These are phyloP conservation scores for Jamesozyma jinghongensis DNA, from an alignment of 805 yeast genomes.

Conservation along the genomic window DNA sequence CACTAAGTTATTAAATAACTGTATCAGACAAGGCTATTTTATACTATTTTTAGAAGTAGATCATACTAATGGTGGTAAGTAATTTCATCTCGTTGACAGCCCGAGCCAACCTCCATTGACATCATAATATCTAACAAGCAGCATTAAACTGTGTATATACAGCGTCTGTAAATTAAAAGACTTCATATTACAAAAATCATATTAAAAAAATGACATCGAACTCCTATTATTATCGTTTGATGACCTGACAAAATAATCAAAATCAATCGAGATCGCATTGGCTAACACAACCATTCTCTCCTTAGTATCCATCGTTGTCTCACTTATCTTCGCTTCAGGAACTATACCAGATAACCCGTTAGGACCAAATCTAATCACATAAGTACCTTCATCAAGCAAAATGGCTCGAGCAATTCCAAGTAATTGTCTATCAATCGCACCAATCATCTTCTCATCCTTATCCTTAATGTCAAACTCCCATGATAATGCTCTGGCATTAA, in stretches of 20 bases:
- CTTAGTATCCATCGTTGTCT: conserved; percentile 49
- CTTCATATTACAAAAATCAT: too few relatives aligned
- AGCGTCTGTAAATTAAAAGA: too few relatives aligned
- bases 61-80: too few relatives aligned
- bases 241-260: conserved; percentile 60
- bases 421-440: conserved; percentile 85
- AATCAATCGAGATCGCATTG: conserved; percentile 85
- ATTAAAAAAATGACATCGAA: too few relatives aligned
- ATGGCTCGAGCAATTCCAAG: conserved; percentile 89
- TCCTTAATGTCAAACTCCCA: conserved; percentile 76
- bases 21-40: too few relatives aligned
- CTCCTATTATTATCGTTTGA: too few relatives aligned
- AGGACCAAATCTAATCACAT: conserved; percentile 70
- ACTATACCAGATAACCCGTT: conserved; percentile 54
- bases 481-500: conserved; percentile 79
- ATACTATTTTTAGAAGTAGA: too few relatives aligned
- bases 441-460: conserved; percentile 49
- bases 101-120: too few relatives aligned
- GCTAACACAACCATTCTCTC: conserved; percentile 81
- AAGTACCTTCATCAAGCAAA: conserved; percentile 91
- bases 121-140: too few relatives aligned
- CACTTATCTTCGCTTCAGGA: conserved; percentile 32
- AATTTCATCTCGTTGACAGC: too few relatives aligned
- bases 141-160: too few relatives aligned
- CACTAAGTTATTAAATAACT: too few relatives aligned